Evolutionary conservation across 768 basidiomycete species (phyloP), one percentile per base, ranked within the genome.

Genomic region (Hygrophoropsis aurantiaca): DNA sequence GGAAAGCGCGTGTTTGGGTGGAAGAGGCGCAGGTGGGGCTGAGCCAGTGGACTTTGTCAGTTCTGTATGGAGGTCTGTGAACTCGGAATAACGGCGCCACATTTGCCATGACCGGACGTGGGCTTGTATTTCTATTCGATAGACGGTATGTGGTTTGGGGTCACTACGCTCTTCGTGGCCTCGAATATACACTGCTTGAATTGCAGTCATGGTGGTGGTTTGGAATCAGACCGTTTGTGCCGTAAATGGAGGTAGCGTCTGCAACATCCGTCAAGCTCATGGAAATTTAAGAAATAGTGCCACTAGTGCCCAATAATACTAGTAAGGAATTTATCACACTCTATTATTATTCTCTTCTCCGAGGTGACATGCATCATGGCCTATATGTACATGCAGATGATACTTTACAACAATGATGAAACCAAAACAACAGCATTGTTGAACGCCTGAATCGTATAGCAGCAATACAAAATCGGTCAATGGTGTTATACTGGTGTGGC

Each of bases 31-130:
- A 11, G 94, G 94, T 10, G 94, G 92, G 16, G 85, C 69, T n/a
- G 82, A 78, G 13, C 85, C 85, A n/a, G 80, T 80, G n/a, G 84
- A 79, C 61, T 87, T 85, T 21, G 78, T 77, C 57, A 97, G 81
- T 58, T 94, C 87, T 7, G 79, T 78, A 65, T 94, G 80, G 6
- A 98, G 82, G 57, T 90, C 84, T 60, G 80, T 84, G 69, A 98
- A 98, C 69, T 97, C 93, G 35, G 91, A 94, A 71, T 97, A 98
- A 41, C 95, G 87, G 48, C 87, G 77, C 83, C 88, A 90, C 77
- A 97, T 89, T 47, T 87, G 82, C 94, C 94, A 97, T 62, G 90
- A 86, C 51, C 90, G 85, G 23, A 93, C 89, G 46, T 90, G 84
- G 5, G 92, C 92, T 56, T 88, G 82, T 56, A 97, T 84, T 58